A percentile compares a stretch with the other conserved stretches of the same genome.
Evolutionary conservation across 179 eudicot genomes (phyloP).

Genomic region (Beta lomatogona): DNA sequence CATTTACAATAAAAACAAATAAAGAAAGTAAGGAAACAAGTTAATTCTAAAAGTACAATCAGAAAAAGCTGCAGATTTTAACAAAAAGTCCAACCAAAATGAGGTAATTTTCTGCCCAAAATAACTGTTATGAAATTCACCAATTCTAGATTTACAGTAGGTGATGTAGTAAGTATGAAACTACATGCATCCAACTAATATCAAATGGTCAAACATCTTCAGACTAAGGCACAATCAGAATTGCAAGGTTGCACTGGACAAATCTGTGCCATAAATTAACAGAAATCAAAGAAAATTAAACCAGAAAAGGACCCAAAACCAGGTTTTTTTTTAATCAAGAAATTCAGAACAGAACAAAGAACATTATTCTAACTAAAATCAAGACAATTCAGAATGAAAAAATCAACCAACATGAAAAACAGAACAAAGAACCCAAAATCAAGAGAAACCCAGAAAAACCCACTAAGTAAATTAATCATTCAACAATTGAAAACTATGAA

Average conservation of each 20-base stretch:
- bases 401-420: background rate
- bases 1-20: slow-evolving; percentile 14
- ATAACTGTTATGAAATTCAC: background rate
- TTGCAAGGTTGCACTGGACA: background rate
- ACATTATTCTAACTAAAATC: too few relatives aligned
- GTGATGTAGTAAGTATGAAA: background rate
- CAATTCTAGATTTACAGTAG: background rate
- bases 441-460: background rate
- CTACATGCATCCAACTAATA: background rate
- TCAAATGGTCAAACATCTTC: background rate
- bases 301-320: too few relatives aligned
- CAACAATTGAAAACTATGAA: too few relatives aligned
- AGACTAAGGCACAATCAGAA: background rate
- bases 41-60: slow-evolving; percentile 3
- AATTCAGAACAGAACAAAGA: too few relatives aligned
- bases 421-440: background rate
- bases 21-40: too few relatives aligned
- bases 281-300: background rate
- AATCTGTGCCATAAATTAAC: background rate
- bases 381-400: background rate
- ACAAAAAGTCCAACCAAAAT: background rate
- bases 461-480: background rate
- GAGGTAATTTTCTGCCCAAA: background rate
- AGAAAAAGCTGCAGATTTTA: background rate
- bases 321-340: too few relatives aligned